Evolutionary conservation across 1,284 basidiomycete genomes (phyloP).

Genomic region (Naganishia albida): DNA sequence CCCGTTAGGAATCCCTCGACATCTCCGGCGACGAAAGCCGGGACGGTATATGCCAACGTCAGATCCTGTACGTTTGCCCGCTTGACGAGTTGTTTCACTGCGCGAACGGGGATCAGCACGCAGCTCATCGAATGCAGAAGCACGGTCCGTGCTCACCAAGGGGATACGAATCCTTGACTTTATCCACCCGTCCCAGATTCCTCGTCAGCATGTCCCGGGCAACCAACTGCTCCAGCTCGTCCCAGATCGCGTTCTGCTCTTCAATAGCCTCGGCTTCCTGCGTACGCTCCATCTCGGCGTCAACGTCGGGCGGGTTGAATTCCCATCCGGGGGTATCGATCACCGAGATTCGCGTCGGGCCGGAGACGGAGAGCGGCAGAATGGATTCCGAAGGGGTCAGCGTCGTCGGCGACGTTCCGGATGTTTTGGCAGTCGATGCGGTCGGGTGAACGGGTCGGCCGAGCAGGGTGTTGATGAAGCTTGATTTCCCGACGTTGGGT

Average conservation of each 20-base stretch:
- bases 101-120: slow-evolving; percentile 24
- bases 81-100: slow-evolving; percentile 73
- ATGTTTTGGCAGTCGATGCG: slow-evolving; percentile 61
- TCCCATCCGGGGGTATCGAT: slow-evolving; percentile 84
- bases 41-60: slow-evolving; percentile 85
- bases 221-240: slow-evolving; percentile 56
- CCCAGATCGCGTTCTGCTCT: slow-evolving; percentile 57
- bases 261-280: slow-evolving; percentile 42
- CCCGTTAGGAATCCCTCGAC: slow-evolving; percentile 75
- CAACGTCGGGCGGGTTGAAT: slow-evolving; percentile 56
- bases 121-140: neutral
- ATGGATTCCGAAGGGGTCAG: slow-evolving; percentile 68
- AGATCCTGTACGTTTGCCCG: slow-evolving; percentile 76
- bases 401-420: slow-evolving; percentile 67
- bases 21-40: slow-evolving; percentile 74
- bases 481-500: slow-evolving; percentile 73
- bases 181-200: slow-evolving; percentile 81
- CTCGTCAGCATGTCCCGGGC: slow-evolving; percentile 73
- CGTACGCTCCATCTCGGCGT: slow-evolving; percentile 38
- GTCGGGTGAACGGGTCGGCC: slow-evolving; percentile 49
- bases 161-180: slow-evolving; percentile 78
- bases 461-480: slow-evolving; percentile 74
- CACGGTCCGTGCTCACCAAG: slow-evolving; percentile 60
- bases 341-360: slow-evolving; percentile 59
- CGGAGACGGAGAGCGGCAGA: slow-evolving; percentile 43